Conservation (phyloP, 1,284 basidiomycete species). For the Melampsora americana region DNA sequence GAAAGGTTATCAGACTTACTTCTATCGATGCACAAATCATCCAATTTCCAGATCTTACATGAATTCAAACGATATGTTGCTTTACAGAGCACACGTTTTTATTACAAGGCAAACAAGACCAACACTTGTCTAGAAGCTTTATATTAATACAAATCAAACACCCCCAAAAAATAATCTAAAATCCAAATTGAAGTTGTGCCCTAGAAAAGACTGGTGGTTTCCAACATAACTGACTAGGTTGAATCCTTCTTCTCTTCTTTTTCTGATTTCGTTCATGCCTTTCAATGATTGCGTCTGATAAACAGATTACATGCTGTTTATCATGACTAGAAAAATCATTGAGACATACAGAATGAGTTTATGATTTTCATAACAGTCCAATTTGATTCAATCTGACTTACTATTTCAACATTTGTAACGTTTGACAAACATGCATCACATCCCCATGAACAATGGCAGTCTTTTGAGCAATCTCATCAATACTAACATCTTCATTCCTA, state of each 20-base stretch:
- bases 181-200: conserved; percentile 52
- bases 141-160: too few species aligned
- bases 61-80: too few species aligned
- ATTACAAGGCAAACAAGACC: too few species aligned
- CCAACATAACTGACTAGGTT: conserved; percentile 76
- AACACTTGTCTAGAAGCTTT: too few species aligned
- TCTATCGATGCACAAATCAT: too few species aligned
- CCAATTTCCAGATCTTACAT: too few species aligned
- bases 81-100: too few species aligned
- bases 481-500: conserved; percentile 68
- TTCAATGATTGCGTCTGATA: conserved; percentile 86
- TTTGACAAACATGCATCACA: conserved; percentile 97
- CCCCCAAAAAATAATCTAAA: conserved; percentile 6
- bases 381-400: conserved; percentile 51
- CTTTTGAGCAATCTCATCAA: conserved; percentile 95
- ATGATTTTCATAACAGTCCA: too few species aligned
- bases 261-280: conserved; percentile 78
- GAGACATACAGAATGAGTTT: not conserved
- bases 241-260: conserved; percentile 76
- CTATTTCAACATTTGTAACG: conserved; percentile 90
- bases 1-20: too few species aligned
- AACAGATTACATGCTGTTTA: conserved; percentile 86
- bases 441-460: conserved; percentile 96
- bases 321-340: conserved; percentile 61
- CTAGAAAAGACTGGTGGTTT: conserved; percentile 64